Evolutionary conservation across 2,329 filamentous ascomycete species (phyloP), one percentile per base, ranked within the genome.

Genomic region (Reticulascus tulasneorum): DNA sequence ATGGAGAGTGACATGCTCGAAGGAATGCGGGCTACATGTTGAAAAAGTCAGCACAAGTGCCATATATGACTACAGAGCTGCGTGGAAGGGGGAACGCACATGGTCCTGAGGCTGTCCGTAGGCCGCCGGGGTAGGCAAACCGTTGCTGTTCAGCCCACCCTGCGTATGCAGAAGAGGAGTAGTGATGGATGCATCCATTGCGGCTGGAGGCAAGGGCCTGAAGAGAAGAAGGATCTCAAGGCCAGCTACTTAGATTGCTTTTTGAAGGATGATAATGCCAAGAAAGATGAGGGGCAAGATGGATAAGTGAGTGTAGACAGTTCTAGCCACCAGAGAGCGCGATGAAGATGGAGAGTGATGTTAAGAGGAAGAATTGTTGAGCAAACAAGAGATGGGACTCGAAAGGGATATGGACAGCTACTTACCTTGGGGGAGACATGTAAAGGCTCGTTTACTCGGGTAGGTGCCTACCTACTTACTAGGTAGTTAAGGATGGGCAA

Each of bases 1-100:
- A 75, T 15, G 71, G 66, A 2, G 73, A 75, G 43, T 75, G 72
- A 25, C 66, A 68, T 29, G 63, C 68, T 48, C 70, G 67, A 11
- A 73, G 60, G 38, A 71, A 74, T 11, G 72, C 66, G 19, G 71
- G 67, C 71, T 75, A 29, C 25, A 12, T 1, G 18, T 9, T 7
- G n/a, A n/a, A n/a, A 6, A 9, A 27, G 36, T 52, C 36, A 54
- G 42, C 13, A 29, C 16, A 29, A 12, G 9, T 10, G n/a, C n/a
- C n/a, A n/a, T n/a, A 15, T 10, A 16, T 23, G 17, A 25, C 9
- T 7, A 11, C 4, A 7, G 7, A 35, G 3, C 10, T 15, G 16
- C 12, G 13, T 23, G 13, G n/a, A 8, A 16, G 5, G 13, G n/a
- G n/a, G 7, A 15, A 39, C 52, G 29, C 51, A 62, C 60, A 44